Conservation (phyloP, 2,329 filamentous ascomycete genomes). For the Phaeosphaeriaceae sp. region DNA sequence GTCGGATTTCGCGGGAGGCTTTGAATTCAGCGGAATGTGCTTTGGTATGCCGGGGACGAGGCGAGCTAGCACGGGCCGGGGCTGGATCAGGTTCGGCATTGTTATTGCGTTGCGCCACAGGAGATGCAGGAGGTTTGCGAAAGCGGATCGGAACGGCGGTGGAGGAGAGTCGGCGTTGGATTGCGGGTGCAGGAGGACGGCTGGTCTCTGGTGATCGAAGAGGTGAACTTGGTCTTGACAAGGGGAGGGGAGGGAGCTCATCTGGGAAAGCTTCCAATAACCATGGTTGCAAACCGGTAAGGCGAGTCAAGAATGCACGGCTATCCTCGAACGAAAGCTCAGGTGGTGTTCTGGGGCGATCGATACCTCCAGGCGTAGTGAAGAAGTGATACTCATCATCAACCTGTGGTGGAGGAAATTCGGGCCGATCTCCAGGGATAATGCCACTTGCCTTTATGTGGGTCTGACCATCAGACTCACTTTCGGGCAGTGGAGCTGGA, state of each 20-base stretch:
- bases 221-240: slow-evolving; percentile 40
- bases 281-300: slow-evolving; percentile 46
- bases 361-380: slow-evolving; percentile 23
- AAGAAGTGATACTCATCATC: slow-evolving; percentile 31
- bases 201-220: slow-evolving; percentile 32
- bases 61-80: slow-evolving; percentile 46
- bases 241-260: slow-evolving; percentile 42
- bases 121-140: slow-evolving; percentile 55
- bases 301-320: slow-evolving; percentile 39
- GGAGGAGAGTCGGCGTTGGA: slow-evolving; percentile 36
- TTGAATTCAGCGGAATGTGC: slow-evolving; percentile 60
- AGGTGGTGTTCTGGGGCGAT: slow-evolving; percentile 41
- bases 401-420: slow-evolving; percentile 35
- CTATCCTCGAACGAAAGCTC: slow-evolving; percentile 39
- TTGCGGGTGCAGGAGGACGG: slow-evolving; percentile 20
- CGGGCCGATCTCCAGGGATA: slow-evolving; percentile 42
- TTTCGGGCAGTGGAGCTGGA: slow-evolving; percentile 53
- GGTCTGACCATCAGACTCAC: slow-evolving; percentile 36
- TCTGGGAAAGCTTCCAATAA: slow-evolving; percentile 44
- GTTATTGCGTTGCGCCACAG: slow-evolving; percentile 50
- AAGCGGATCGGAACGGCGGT: slow-evolving; percentile 65
- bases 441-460: slow-evolving; percentile 32
- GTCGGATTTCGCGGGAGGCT: slow-evolving; percentile 72
- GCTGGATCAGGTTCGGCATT: slow-evolving; percentile 44
- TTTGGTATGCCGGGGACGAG: slow-evolving; percentile 53